phyloP scores from a whole-genome alignment of 352 stramenopile genomes.

The Thalassiosira delicatula region DNA sequence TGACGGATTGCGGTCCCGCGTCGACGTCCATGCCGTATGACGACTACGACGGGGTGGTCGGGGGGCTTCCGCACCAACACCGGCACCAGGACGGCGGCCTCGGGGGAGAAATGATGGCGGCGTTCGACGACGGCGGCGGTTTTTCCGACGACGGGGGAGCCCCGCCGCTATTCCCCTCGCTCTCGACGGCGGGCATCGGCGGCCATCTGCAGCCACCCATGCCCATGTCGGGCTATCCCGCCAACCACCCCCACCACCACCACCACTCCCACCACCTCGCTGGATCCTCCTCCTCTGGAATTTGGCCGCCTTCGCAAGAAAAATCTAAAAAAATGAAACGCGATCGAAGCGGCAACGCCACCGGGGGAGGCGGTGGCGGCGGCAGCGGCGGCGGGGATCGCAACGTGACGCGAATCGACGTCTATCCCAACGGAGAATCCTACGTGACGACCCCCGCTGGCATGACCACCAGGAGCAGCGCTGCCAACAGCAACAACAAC shows the following conservation, averaged over 20 bases:
- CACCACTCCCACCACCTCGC: too few relatives aligned
- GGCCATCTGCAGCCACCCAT: background rate
- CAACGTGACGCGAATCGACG: conserved; percentile 26
- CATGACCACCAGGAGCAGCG: conserved; percentile 21
- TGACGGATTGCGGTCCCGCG: conserved; percentile 8
- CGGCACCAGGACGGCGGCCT: background rate
- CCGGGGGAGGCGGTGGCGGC: background rate
- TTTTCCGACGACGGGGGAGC: background rate
- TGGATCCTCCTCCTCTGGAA: background rate
- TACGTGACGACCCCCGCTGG: conserved; percentile 29
- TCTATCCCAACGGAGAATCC: conserved; percentile 31
- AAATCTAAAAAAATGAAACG: conserved; percentile 48
- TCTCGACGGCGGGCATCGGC: background rate
- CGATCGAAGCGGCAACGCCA: conserved; percentile 19
- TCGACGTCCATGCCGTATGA: conserved; percentile 1
- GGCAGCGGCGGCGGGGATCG: background rate
- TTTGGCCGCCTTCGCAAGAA: conserved; percentile 6
- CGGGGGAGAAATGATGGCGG: background rate
- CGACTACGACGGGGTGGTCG: background rate
- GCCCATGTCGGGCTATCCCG: background rate
- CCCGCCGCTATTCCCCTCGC: conserved; percentile 11
- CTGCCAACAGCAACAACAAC: conserved; percentile 1
- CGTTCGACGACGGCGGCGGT: background rate
- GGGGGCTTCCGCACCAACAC: background rate
- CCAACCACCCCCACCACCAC: too few relatives aligned